Percentiles rank a stretch among this genome's conserved stretches.
These are phyloP conservation scores for Fusarium chuoi DNA, from an alignment of 2,329 filamentous ascomycete species.

Conservation along the genomic window DNA sequence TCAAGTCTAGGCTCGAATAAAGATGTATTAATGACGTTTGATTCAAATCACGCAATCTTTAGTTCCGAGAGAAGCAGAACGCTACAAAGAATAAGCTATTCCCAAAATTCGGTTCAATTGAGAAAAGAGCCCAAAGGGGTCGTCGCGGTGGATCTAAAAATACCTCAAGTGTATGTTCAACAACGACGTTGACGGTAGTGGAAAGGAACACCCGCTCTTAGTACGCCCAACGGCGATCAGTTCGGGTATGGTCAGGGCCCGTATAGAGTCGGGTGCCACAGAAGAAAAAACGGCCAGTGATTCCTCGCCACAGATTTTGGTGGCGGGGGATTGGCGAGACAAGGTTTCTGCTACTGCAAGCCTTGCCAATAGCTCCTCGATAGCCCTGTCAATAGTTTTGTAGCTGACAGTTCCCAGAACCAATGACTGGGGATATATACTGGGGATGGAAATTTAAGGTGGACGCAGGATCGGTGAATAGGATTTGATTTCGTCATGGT, in stretches of 20 bases:
- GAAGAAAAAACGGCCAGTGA: background rate
- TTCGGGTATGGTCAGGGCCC: background rate
- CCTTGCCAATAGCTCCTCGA: background rate
- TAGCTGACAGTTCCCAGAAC: background rate
- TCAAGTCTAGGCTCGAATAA: background rate
- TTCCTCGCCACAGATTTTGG: background rate
- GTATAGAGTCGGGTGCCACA: background rate
- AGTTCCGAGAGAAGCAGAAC: background rate
- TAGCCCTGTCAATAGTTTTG: background rate
- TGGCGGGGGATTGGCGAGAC: background rate
- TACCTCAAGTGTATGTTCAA: background rate
- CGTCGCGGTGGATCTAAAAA: background rate
- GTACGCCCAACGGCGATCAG: background rate
- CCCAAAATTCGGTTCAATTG: background rate
- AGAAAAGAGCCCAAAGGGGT: too few species aligned
- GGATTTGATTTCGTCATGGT: background rate
- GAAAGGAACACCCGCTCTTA: background rate
- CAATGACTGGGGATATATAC: background rate
- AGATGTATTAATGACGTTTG: background rate
- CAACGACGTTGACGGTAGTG: background rate
- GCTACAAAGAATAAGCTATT: background rate
- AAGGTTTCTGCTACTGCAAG: background rate
- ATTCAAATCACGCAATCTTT: background rate
- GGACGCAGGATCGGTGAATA: background rate
- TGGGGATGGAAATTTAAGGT: background rate